Conservation (phyloP, 2,329 filamentous ascomycete species). For the Pezicula radicicola region DNA sequence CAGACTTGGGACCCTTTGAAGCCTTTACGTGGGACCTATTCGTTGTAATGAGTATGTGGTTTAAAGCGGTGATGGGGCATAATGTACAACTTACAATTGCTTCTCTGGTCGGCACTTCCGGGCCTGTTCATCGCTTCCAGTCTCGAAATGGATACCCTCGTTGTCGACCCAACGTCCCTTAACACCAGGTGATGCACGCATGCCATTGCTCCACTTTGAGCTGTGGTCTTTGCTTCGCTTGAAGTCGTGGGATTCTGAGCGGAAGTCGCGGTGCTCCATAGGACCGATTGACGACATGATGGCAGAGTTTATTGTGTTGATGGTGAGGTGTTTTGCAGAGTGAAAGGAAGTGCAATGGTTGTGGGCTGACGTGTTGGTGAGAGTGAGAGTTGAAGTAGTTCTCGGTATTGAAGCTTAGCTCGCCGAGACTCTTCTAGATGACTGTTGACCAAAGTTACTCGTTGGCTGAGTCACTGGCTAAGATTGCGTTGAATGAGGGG, state of each 20-base stretch:
- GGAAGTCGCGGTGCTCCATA: conserved; percentile 24
- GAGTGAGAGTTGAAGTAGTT: background rate
- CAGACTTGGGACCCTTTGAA: conserved; percentile 12
- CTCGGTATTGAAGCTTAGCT: too few relatives aligned
- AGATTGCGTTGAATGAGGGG: background rate
- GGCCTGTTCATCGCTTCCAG: conserved; percentile 8
- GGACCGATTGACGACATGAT: conserved; percentile 1
- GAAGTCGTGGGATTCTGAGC: conserved; percentile 21
- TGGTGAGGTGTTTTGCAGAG: background rate
- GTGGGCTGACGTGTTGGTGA: background rate
- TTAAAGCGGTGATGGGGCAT: conserved; percentile 7
- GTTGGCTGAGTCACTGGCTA: background rate
- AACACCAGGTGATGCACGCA: conserved; percentile 17
- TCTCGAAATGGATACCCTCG: background rate
- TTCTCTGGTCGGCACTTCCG: conserved; percentile 24
- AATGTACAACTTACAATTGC: conserved; percentile 11
- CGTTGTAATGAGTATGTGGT: background rate
- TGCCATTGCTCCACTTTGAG: conserved; percentile 25
- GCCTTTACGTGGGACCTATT: conserved; percentile 16
- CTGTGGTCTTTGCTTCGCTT: conserved; percentile 28
- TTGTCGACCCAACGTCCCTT: conserved; percentile 2
- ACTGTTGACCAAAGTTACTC: conserved; percentile 7
- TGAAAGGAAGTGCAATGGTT: background rate
- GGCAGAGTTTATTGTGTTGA: background rate
- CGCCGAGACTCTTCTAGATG: conserved; percentile 4